phyloP scores from a whole-genome alignment of 495 filamentous ascomycete genomes.

The Xylona heveae region DNA sequence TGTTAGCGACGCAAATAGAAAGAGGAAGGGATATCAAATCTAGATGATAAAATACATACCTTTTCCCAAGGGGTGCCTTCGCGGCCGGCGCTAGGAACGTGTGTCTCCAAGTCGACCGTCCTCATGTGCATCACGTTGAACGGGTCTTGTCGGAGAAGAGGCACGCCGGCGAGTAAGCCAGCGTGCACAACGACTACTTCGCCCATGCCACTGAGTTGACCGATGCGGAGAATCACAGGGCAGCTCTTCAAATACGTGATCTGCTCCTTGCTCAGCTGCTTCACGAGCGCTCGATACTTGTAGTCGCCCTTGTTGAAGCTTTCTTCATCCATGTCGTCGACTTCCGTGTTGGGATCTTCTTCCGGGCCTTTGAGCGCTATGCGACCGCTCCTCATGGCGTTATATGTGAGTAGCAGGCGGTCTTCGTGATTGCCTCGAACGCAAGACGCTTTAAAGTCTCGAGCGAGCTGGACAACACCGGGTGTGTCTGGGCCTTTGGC shows the following conservation, averaged over 20 bases:
- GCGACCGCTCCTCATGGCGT: constrained; percentile 17
- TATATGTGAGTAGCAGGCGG: constrained; percentile 36
- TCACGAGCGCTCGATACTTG: constrained; percentile 26
- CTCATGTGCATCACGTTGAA: constrained; percentile 82
- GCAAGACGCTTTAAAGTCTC: constrained; percentile 43
- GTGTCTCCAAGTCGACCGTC: constrained; percentile 40
- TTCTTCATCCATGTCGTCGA: constrained; percentile 12
- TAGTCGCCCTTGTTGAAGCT: constrained; percentile 18
- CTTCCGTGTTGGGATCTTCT: constrained; percentile 3
- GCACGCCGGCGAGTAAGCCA: constrained; percentile 54
- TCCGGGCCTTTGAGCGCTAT: constrained; percentile 6
- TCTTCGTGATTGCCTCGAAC: constrained; percentile 95
- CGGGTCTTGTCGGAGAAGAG: constrained; percentile 54
- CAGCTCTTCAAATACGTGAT: constrained; percentile 45
- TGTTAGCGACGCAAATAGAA: neutral
- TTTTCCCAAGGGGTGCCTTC: constrained; percentile 46
- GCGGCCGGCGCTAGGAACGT: constrained; percentile 33
- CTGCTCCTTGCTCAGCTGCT: constrained; percentile 33
- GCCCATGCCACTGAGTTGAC: constrained; percentile 30
- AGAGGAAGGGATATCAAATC: neutral
- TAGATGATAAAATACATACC: constrained; percentile 19
- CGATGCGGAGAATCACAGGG: constrained; percentile 55
- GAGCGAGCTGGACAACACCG: constrained; percentile 57
- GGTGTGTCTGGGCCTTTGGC: constrained; percentile 71
- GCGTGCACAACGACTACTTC: constrained; percentile 62